A percentile compares a stretch with the other conserved stretches of the same genome.
Conservation (phyloP, 257 asterid species). For the Schizonepeta tenuifolia region DNA sequence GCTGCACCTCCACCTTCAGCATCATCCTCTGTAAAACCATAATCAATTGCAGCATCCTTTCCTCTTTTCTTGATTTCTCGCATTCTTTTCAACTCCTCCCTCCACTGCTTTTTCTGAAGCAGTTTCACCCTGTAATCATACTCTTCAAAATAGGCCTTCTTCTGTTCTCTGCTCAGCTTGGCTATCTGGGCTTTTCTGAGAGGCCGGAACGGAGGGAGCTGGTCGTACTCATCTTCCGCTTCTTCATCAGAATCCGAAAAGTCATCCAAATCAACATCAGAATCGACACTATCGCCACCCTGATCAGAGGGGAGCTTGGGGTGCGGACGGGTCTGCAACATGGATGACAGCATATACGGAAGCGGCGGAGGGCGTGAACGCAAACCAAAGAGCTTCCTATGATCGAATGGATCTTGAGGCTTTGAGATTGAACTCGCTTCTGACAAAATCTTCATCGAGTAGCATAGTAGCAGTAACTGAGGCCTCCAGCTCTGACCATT, state of each 20-base stretch:
- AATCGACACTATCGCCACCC: slow-evolving; percentile 75
- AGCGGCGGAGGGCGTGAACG: slow-evolving; percentile 90
- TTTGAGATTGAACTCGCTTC: slow-evolving; percentile 73
- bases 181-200: slow-evolving; percentile 74
- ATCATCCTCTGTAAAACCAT: slow-evolving; percentile 68
- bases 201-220: slow-evolving; percentile 97
- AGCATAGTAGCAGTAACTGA: slow-evolving; percentile 77
- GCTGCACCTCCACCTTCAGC: slow-evolving; percentile 81
- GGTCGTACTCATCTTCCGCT: slow-evolving; percentile 93
- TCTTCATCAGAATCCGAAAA: slow-evolving; percentile 75
- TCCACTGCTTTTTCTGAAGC: slow-evolving; percentile 92
- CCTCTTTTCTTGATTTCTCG: slow-evolving; percentile 69
- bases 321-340: slow-evolving; percentile 90
- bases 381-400: slow-evolving; percentile 74
- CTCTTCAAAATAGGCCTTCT: slow-evolving; percentile 89
- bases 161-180: slow-evolving; percentile 76
- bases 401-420: slow-evolving; percentile 82
- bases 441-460: slow-evolving; percentile 84
- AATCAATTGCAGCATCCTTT: slow-evolving; percentile 45
- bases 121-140: slow-evolving; percentile 93
- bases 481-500: slow-evolving; percentile 96
- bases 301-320: slow-evolving; percentile 88
- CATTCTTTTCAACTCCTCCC: slow-evolving; percentile 82
- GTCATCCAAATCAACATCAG: slow-evolving; percentile 91
- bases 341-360: slow-evolving; percentile 87